Conservation (phyloP, 495 filamentous ascomycete genomes). For the Polyplosphaeria fusca region DNA sequence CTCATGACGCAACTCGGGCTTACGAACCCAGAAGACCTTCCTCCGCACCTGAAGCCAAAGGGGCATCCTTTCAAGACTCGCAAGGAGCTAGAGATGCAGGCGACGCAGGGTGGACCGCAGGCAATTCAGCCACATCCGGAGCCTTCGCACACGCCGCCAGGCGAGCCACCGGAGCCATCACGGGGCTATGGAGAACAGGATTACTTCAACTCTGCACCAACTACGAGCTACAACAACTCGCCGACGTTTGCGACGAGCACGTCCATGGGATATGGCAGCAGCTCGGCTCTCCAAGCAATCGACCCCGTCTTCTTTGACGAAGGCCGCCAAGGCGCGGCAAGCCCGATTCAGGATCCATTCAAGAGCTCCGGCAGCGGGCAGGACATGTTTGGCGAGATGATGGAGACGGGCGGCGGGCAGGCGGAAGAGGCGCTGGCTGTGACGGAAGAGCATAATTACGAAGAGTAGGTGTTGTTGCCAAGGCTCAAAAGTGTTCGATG, state of each 20-base stretch:
- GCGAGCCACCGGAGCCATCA: constrained; percentile 19
- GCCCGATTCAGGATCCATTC: constrained; percentile 27
- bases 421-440: constrained; percentile 32
- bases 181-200: constrained; percentile 14
- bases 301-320: constrained; percentile 32
- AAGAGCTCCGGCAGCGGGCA: constrained; percentile 23
- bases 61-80: constrained; percentile 42
- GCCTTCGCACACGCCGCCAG: constrained; percentile 33
- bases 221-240: constrained; percentile 23
- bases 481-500: too few species aligned
- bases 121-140: constrained; percentile 21
- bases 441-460: constrained; percentile 16
- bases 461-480: too few species aligned
- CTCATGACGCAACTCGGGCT: constrained; percentile 85
- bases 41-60: constrained; percentile 73
- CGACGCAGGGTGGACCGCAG: constrained; percentile 27
- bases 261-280: constrained; percentile 9
- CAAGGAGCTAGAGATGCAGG: constrained; percentile 25
- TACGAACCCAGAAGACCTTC: constrained; percentile 82
- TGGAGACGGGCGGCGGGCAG: constrained; percentile 26
- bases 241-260: constrained; percentile 22
- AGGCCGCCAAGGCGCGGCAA: constrained; percentile 7
- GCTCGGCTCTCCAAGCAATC: constrained; percentile 23
- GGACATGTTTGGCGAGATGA: constrained; percentile 28
- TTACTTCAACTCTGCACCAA: constrained; percentile 20